Conservation (phyloP, 257 asterid species). For the Solanum gracilifrons region DNA sequence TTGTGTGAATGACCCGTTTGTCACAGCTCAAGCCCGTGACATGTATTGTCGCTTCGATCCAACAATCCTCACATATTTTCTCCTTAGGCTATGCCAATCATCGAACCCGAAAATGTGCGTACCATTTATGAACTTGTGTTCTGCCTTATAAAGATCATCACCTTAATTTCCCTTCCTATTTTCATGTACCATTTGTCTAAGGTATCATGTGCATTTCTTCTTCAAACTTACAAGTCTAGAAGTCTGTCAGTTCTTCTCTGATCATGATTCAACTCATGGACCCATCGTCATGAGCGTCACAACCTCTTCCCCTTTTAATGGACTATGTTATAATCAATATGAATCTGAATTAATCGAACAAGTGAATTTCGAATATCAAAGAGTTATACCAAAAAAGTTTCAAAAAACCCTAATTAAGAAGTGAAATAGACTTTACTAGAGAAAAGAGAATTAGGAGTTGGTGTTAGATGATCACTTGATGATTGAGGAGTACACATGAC, state of each 20-base stretch:
- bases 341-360: neutral
- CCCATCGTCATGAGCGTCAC: neutral
- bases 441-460: neutral
- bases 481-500: neutral
- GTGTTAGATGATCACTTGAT: neutral
- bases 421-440: neutral
- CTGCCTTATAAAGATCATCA: fast-evolving
- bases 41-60: neutral
- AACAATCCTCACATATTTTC: neutral
- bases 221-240: neutral
- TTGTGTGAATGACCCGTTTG: neutral
- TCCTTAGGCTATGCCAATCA: neutral
- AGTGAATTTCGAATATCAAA: neutral
- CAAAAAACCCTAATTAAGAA: neutral
- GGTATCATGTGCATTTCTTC: neutral
- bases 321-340: neutral
- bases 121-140: neutral
- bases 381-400: neutral
- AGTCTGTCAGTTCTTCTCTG: neutral
- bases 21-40: neutral
- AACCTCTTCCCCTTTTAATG: neutral
- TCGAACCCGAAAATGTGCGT: neutral
- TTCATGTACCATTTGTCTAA: neutral
- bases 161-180: neutral
- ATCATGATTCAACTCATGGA: neutral